Conservation (phyloP, 345 rosid genomes). For the Boechera stricta region DNA sequence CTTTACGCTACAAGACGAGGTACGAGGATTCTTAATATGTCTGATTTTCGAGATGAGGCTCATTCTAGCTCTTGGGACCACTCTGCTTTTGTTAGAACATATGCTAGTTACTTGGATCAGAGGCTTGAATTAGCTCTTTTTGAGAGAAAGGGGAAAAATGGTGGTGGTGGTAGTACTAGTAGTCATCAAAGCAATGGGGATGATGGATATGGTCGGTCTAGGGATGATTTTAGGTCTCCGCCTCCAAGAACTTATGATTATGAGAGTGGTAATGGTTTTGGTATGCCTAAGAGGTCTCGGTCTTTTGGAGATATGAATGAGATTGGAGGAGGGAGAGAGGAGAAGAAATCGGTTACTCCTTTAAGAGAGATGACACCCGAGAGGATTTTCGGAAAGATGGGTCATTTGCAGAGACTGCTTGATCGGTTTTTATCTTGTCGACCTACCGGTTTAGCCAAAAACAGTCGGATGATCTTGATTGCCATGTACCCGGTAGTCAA, state of each 20-base stretch:
- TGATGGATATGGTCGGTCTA: constrained; percentile 46
- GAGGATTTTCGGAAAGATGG: constrained; percentile 81
- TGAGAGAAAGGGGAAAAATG: constrained; percentile 51
- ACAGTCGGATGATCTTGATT: constrained; percentile 69
- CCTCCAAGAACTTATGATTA: constrained; percentile 63
- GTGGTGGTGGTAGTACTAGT: constrained; percentile 43
- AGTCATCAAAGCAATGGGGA: constrained; percentile 49
- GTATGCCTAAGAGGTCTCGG: constrained; percentile 61
- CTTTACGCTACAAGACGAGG: constrained; percentile 73
- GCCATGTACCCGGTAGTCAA: constrained; percentile 76
- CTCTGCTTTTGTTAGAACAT: constrained; percentile 74
- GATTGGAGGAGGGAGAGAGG: constrained; percentile 51
- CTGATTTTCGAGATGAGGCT: constrained; percentile 79
- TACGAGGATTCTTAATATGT: constrained; percentile 81
- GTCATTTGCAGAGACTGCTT: constrained; percentile 81
- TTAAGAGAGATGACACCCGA: constrained; percentile 76
- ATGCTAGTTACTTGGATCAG: constrained; percentile 79
- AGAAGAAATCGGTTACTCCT: constrained; percentile 59
- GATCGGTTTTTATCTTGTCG: constrained; percentile 83
- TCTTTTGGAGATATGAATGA: constrained; percentile 79
- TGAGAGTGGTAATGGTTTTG: constrained; percentile 56
- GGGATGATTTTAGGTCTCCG: constrained; percentile 73
- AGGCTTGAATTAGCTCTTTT: constrained; percentile 67
- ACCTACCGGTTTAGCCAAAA: constrained; percentile 83
- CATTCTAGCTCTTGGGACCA: constrained; percentile 90